Evolutionary conservation across 2,329 filamentous ascomycete genomes (phyloP).

Genomic region (Microsporum audouinii): DNA sequence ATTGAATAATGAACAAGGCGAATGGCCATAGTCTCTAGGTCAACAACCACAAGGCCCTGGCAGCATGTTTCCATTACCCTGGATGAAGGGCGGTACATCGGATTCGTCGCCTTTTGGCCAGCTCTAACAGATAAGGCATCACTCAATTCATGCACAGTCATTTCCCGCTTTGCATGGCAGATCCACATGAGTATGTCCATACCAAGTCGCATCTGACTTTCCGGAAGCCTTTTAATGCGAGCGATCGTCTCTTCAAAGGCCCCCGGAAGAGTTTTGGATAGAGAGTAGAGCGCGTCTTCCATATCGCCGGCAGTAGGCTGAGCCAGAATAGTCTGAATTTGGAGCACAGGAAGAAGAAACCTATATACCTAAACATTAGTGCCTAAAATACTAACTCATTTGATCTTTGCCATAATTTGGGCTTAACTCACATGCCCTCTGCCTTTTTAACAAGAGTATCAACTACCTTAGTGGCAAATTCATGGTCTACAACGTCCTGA

Average conservation of each 20-base stretch:
- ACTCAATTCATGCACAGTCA: neutral
- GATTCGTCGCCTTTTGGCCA: neutral
- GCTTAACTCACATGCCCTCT: conserved; percentile 2
- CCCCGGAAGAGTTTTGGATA: neutral
- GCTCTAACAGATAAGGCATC: neutral
- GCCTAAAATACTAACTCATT: neutral
- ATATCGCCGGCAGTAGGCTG: conserved; percentile 3
- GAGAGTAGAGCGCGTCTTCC: neutral
- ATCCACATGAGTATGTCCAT: neutral
- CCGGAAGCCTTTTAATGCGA: neutral
- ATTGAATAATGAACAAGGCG: conserved; percentile 37
- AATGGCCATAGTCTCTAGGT: conserved; percentile 14
- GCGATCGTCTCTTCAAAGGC: neutral
- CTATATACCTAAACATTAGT: neutral
- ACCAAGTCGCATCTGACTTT: neutral
- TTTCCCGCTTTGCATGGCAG: neutral
- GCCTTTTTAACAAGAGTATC: neutral
- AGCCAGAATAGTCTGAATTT: neutral
- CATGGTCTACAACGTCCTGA: neutral
- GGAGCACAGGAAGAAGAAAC: conserved; percentile 3
- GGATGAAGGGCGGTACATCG: neutral
- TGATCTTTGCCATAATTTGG: neutral
- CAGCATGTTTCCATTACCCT: conserved; percentile 6
- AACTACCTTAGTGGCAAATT: neutral
- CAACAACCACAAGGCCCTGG: conserved; percentile 18